Evolutionary conservation across 1,139 yeast genomes (phyloP), one percentile per base, ranked within the genome.

Genomic region (Geotrichum fermentans): DNA sequence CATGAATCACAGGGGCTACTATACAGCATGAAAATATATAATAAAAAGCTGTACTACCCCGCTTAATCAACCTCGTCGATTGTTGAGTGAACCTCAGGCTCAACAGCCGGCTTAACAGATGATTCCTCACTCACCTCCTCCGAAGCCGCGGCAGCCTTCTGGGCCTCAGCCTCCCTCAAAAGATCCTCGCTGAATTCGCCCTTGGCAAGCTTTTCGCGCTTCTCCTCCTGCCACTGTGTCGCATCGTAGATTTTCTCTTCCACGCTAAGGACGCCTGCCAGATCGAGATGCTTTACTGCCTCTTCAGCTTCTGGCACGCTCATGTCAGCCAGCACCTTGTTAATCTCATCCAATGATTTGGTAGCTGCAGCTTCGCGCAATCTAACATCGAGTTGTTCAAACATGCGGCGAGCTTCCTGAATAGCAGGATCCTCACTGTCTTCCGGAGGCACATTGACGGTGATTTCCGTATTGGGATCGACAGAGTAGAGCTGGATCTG

Each of bases 401-500:
- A 61, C 26, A 57, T 52, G 11, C 41, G 51, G 60, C 77, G 80
- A 50, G 79, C 79, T 36, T 66, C 67, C 1, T 73, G 62, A 43
- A 80, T 85, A 47, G 73, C 73, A 6, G 60, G 61, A 17, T 70
- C 70, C 37, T 70, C 71, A 3, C 58, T 54, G 2, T 82, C 73
- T 6, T 68, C 67, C 51, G 73, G 70, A 2, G 98, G 98, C 17
- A 89, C 71, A 50, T 74, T 77, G 16, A 92, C 90, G 46, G 79
- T 73, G 44, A 92, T 73, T 65, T 85, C 82, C 1, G 92, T 78
- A 53, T 80, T 77, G 32, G 94, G 96, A 67, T 92, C 97, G 47
- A 90, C 77, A 0, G 96, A 81, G 60, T 87, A 85, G 60, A 92
- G 73, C 67, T 92, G 97, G 57, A 92, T 89, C 56, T 81, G 79